Conservation (phyloP, 768 basidiomycete species). For the Strobilomyces echinocephalus region DNA sequence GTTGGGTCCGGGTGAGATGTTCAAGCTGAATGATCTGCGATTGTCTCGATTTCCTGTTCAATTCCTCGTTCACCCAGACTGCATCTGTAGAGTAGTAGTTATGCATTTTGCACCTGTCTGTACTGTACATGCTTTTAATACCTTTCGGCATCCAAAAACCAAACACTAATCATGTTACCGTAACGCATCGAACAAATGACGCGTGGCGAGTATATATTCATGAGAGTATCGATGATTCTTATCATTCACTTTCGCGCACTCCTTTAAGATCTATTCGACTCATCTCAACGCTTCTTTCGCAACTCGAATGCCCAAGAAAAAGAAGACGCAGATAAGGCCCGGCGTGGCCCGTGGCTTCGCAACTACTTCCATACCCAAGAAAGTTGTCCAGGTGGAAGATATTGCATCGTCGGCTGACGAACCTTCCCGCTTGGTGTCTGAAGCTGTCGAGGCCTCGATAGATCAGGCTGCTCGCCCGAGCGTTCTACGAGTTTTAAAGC, state of each 20-base stretch:
- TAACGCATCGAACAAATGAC: not conserved
- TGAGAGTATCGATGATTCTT: not conserved
- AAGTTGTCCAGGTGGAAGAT: conserved; percentile 37
- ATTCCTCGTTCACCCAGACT: conserved; percentile 11
- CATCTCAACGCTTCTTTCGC: not conserved
- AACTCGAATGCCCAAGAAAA: conserved; percentile 70
- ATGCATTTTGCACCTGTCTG: conserved; percentile 26
- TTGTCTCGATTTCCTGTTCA: conserved; percentile 10
- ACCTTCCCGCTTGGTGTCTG: not conserved
- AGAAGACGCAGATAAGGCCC: conserved; percentile 75
- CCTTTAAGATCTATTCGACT: not conserved
- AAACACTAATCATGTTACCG: too few species aligned
- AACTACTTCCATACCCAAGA: conserved; percentile 81
- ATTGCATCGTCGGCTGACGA: conserved; percentile 15
- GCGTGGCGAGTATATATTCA: not conserved
- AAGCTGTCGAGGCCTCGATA: conserved; percentile 4
- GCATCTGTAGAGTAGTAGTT: conserved; percentile 29
- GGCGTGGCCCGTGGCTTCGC: conserved; percentile 66
- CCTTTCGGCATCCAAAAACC: not conserved
- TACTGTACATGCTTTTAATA: conserved; percentile 31
- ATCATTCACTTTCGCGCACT: not conserved
- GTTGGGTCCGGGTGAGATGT: conserved; percentile 23
- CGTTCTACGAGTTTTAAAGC: conserved; percentile 23
- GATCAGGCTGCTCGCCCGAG: conserved; percentile 3
- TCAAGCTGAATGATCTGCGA: conserved; percentile 22